Conservation (phyloP, 2,329 filamentous ascomycete genomes). For the Paramyrothecium roridum region DNA sequence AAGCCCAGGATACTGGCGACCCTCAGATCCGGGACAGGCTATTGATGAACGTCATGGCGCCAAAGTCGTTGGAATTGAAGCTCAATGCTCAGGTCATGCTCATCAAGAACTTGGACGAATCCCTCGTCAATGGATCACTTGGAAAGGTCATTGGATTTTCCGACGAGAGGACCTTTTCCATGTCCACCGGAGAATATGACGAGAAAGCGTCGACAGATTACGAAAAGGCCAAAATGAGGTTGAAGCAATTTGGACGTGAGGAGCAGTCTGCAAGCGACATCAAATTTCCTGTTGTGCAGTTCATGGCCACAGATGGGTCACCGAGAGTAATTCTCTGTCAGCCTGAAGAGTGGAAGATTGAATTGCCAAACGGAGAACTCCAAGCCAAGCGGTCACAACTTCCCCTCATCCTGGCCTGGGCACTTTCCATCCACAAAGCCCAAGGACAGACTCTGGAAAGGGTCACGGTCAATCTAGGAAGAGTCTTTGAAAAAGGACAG, state of each 20-base stretch:
- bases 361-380: conserved; percentile 90
- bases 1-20: conserved; percentile 77
- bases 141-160: conserved; percentile 65
- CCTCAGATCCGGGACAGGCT: conserved; percentile 69
- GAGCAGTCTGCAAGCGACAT: conserved; percentile 42
- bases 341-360: conserved; percentile 92
- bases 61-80: conserved; percentile 75
- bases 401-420: conserved; percentile 93
- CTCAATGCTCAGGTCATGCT: conserved; percentile 96
- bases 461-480: conserved; percentile 90
- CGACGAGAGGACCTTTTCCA: conserved; percentile 35
- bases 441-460: conserved; percentile 92
- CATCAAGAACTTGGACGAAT: conserved; percentile 98
- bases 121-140: conserved; percentile 88
- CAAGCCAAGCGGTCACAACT: conserved; percentile 81
- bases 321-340: conserved; percentile 65
- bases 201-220: conserved; percentile 35
- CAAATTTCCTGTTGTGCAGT: conserved; percentile 81
- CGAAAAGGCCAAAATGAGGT: conserved; percentile 51
- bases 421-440: conserved; percentile 95
- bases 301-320: conserved; percentile 73
- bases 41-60: conserved; percentile 89
- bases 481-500: conserved; percentile 94
- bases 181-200: conserved; percentile 38
- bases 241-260: conserved; percentile 47